Conservation (phyloP, 1,139 yeast genomes). For the Suhomyces guaymorum region DNA sequence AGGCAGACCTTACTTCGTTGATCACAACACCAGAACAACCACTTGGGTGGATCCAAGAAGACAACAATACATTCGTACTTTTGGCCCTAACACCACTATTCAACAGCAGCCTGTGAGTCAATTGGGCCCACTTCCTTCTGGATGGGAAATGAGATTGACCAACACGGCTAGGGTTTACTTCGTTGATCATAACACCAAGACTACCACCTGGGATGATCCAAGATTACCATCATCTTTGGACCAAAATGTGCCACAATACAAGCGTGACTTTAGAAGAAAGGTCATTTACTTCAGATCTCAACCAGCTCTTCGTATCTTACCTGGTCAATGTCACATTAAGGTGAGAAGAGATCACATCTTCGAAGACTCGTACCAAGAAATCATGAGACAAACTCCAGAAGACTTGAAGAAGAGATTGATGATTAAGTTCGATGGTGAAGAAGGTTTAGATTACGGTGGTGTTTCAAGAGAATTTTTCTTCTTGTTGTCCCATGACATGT, state of each 20-base stretch:
- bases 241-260: constrained; percentile 98
- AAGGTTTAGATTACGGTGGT: constrained; percentile 99
- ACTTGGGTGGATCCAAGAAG: constrained; percentile 99
- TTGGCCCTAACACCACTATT: constrained; percentile 84
- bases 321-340: constrained; percentile 98
- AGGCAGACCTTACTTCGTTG: constrained; percentile 97
- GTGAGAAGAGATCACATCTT: constrained; percentile 95
- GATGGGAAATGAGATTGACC: constrained; percentile 99
- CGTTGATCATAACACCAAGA: constrained; percentile 97
- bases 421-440: constrained; percentile 99
- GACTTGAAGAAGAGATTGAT: constrained; percentile 94
- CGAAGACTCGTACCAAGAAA: constrained; percentile 96
- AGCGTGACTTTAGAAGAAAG: constrained; percentile 97
- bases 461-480: constrained; percentile 97
- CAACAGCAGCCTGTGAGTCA: constrained; percentile 99
- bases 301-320: constrained; percentile 93
- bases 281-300: constrained; percentile 96
- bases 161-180: constrained; percentile 97
- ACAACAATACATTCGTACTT: constrained; percentile 95
- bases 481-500: constrained; percentile 95
- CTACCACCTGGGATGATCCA: constrained; percentile 99
- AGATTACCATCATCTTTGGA: constrained; percentile 95
- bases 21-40: constrained; percentile 96
- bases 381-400: constrained; percentile 98
- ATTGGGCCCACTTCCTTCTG: constrained; percentile 95